Evolutionary conservation across 495 filamentous ascomycete genomes (phyloP).

Genomic region (Niebla homalea): DNA sequence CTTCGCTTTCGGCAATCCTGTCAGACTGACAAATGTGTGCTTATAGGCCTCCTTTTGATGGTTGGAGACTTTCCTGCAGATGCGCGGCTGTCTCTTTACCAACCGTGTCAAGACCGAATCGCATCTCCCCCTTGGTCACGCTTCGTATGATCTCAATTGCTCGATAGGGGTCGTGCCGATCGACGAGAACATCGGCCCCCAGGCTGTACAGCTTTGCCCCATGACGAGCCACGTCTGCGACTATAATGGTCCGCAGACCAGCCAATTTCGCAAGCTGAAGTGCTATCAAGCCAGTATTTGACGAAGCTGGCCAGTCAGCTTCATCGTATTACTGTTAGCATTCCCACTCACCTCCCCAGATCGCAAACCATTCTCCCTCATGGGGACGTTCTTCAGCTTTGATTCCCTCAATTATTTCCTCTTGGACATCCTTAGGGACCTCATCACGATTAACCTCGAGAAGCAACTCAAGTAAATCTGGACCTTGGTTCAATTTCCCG

Average conservation of each 20-base stretch:
- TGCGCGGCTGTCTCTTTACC: constrained; percentile 43
- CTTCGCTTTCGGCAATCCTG: constrained; percentile 43
- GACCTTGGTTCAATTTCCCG: constrained; percentile 28
- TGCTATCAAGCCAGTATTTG: constrained; percentile 45
- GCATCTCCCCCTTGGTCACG: constrained; percentile 37
- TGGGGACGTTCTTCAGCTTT: constrained; percentile 29
- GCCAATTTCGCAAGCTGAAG: constrained; percentile 48
- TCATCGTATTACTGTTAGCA: background rate
- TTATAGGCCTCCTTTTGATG: constrained; percentile 12
- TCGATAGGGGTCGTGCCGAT: constrained; percentile 43
- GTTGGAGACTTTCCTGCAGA: constrained; percentile 32
- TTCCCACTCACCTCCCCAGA: constrained; percentile 50
- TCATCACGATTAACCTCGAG: constrained; percentile 21
- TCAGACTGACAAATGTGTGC: constrained; percentile 49
- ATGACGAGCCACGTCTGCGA: constrained; percentile 49
- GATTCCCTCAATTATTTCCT: constrained; percentile 39
- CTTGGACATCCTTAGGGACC: constrained; percentile 38
- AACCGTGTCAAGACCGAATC: constrained; percentile 50
- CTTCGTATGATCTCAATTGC: constrained; percentile 47
- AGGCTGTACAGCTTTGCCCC: constrained; percentile 39
- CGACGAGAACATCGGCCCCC: constrained; percentile 46
- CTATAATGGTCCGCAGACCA: constrained; percentile 41
- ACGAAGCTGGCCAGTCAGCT: constrained; percentile 32
- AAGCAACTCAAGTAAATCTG: constrained; percentile 37
- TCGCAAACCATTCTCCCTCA: constrained; percentile 49